phyloP scores from a whole-genome alignment of 192 early-diverging fungal genomes.

The Coemansia sp. region DNA sequence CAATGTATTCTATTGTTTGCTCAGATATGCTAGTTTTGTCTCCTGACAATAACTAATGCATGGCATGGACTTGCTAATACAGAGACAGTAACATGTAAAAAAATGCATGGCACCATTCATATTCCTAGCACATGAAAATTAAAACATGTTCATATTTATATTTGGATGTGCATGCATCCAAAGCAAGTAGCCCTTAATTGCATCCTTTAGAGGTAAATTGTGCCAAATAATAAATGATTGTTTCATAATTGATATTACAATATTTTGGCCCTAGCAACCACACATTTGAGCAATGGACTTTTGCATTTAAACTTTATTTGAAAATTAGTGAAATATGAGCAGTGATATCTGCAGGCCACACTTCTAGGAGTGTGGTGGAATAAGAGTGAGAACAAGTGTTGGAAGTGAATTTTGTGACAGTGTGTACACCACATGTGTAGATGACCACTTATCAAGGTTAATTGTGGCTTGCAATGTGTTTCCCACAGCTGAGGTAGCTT shows the following conservation, averaged over 20 bases:
- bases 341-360: not conserved
- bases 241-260: not conserved
- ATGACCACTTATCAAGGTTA: constrained; percentile 11
- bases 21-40: not conserved
- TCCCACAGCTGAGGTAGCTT: not conserved
- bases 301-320: not conserved
- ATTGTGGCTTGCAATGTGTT: constrained; percentile 13
- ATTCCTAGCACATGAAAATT: not conserved
- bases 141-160: not conserved
- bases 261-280: not conserved
- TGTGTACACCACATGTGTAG: constrained; percentile 13
- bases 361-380: not conserved
- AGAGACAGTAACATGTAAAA: not conserved
- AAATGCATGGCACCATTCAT: not conserved
- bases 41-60: not conserved
- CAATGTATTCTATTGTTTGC: not conserved
- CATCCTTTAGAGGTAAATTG: not conserved
- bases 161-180: not conserved
- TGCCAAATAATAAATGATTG: not conserved
- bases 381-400: constrained; percentile 18
- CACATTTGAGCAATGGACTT: not conserved
- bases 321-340: not conserved
- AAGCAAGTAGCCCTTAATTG: not conserved
- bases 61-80: not conserved
- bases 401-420: not conserved